Evolutionary conservation across 139 green algal genomes (phyloP).

Genomic region (Coccomyxa sp.): DNA sequence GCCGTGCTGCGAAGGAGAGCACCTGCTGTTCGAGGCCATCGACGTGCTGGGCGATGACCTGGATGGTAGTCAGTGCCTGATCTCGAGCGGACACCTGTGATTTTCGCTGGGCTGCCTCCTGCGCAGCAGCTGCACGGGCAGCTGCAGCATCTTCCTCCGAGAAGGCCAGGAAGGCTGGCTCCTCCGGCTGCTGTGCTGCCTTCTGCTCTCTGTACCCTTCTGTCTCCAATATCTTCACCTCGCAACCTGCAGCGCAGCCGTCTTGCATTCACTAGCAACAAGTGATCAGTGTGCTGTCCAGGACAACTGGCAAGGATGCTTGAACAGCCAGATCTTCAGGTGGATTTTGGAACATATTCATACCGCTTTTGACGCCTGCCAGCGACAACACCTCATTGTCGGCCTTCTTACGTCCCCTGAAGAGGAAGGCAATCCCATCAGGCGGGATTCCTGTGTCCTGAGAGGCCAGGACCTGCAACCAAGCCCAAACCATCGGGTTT

Average conservation of each 20-base stretch:
- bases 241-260: background rate
- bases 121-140: too few species aligned
- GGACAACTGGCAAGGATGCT: background rate
- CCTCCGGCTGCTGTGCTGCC: constrained; percentile 7
- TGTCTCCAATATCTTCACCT: constrained; percentile 11
- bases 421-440: constrained; percentile 7
- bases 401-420: background rate
- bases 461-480: background rate
- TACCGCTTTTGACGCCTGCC: constrained; percentile 16
- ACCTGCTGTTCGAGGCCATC: background rate
- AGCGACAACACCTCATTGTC: constrained; percentile 3
- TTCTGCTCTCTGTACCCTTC: constrained; percentile 6
- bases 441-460: background rate
- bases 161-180: background rate
- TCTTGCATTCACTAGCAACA: background rate
- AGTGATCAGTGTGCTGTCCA: too few species aligned
- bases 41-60: background rate
- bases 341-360: background rate
- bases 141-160: background rate
- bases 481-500: too few species aligned
- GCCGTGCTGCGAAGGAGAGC: background rate
- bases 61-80: background rate
- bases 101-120: background rate
- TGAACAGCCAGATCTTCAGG: background rate
- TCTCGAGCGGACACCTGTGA: background rate